Evolutionary conservation across 2,329 filamentous ascomycete species (phyloP).

Genomic region (Hyphodiscus sp.): DNA sequence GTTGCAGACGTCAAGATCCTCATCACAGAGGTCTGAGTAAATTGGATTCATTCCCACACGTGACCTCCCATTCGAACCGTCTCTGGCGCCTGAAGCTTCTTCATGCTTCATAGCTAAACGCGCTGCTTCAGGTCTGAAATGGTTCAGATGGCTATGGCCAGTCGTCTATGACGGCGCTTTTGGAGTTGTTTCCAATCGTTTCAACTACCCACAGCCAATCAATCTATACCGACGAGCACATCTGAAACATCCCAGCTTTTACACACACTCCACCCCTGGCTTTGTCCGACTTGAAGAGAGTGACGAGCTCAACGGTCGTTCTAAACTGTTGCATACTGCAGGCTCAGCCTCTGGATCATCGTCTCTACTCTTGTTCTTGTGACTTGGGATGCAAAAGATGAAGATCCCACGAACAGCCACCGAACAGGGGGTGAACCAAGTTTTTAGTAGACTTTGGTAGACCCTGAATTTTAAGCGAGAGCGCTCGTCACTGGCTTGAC

Average conservation of each 20-base stretch:
- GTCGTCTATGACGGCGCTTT: constrained; percentile 9
- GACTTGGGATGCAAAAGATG: background rate
- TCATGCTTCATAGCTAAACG: constrained; percentile 1
- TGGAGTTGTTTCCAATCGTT: background rate
- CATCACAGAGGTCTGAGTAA: constrained; percentile 17
- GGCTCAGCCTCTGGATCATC: constrained; percentile 7
- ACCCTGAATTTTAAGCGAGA: too few relatives aligned
- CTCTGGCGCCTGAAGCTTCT: constrained; percentile 2
- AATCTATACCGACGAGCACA: background rate
- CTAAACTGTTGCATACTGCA: background rate
- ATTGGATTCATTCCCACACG: background rate
- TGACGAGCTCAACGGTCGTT: background rate
- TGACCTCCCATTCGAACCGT: background rate
- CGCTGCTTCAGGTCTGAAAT: constrained; percentile 8
- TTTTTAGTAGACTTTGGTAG: too few relatives aligned
- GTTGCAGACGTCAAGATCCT: constrained; percentile 59
- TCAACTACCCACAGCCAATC: background rate
- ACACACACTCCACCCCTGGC: too few relatives aligned
- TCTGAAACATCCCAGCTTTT: constrained; percentile 5
- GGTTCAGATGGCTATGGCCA: background rate
- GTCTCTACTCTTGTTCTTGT: constrained; percentile 1
- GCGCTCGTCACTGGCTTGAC: too few relatives aligned
- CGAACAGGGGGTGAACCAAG: background rate
- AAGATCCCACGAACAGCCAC: background rate
- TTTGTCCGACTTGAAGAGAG: background rate